These are phyloP conservation scores for Aspergillus coremiiformis DNA, from an alignment of 495 filamentous ascomycete species.

Conservation along the genomic window DNA sequence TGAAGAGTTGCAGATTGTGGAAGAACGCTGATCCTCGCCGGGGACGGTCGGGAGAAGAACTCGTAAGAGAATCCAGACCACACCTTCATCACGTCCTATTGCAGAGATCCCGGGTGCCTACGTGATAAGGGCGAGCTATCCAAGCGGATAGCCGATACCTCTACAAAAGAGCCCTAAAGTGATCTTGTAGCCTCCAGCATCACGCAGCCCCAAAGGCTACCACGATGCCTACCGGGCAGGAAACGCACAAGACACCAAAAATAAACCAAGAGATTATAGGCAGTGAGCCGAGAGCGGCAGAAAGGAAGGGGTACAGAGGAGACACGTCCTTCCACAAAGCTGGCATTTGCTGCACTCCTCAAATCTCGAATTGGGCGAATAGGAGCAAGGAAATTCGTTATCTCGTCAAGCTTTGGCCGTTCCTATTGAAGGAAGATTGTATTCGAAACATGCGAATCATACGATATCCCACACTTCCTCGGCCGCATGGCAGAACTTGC, in stretches of 20 bases:
- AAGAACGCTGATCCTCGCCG: conserved; percentile 1
- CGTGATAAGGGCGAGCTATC: not conserved
- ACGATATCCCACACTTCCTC: conserved; percentile 95
- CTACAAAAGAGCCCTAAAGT: not conserved
- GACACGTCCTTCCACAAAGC: conserved; percentile 2
- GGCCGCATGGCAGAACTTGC: conserved; percentile 97
- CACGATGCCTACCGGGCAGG: not conserved
- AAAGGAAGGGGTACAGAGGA: not conserved
- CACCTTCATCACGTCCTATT: not conserved
- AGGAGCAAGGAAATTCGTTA: conserved; percentile 34
- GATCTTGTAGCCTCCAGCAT: not conserved
- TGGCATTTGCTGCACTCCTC: conserved; percentile 3
- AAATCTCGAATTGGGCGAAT: conserved; percentile 7
- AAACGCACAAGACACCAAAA: conserved; percentile 2
- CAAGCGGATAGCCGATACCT: not conserved
- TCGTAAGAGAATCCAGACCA: not conserved
- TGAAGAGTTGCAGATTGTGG: not conserved
- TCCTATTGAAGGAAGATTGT: conserved; percentile 6
- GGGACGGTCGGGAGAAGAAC: not conserved
- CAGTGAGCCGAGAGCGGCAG: not conserved
- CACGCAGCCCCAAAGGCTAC: not conserved
- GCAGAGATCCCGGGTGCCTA: not conserved
- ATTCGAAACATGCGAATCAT: conserved; percentile 30
- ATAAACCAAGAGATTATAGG: conserved; percentile 1
- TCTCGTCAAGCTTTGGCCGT: conserved; percentile 21